These are phyloP conservation scores for Venturia asperata DNA, from an alignment of 2,329 filamentous ascomycete genomes.

Conservation along the genomic window DNA sequence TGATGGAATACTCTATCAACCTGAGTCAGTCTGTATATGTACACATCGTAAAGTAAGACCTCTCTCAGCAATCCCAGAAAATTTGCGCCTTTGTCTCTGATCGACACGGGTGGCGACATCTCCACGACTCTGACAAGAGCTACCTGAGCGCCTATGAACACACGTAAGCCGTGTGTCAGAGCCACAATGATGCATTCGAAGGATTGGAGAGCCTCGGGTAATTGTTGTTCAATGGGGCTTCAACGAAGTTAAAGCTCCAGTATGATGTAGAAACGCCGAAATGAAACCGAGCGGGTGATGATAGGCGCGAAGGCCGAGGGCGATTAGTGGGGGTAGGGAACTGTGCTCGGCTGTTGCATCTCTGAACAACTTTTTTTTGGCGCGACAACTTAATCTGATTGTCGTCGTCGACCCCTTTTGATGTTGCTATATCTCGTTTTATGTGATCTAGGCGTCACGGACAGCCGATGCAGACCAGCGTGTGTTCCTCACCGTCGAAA, in stretches of 20 bases:
- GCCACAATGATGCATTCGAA: background rate
- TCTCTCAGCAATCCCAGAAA: background rate
- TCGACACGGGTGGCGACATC: background rate
- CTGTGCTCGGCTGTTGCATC: too few relatives aligned
- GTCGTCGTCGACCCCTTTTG: too few relatives aligned
- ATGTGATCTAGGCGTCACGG: too few relatives aligned
- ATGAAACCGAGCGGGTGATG: background rate
- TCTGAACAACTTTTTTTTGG: too few relatives aligned
- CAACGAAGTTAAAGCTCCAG: background rate
- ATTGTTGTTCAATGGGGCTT: background rate
- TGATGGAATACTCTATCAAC: background rate
- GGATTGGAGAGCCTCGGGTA: background rate
- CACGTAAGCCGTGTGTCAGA: background rate
- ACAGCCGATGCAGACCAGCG: too few relatives aligned
- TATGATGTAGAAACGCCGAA: conserved; percentile 5
- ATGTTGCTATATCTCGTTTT: too few relatives aligned
- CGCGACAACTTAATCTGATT: too few relatives aligned
- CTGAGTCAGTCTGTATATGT: background rate
- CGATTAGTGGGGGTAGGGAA: background rate
- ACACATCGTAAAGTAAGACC: background rate
- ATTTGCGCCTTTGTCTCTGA: background rate
- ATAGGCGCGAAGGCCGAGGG: conserved; percentile 1
- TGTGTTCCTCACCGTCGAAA: too few relatives aligned
- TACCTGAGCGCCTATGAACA: background rate
- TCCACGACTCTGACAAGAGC: background rate